A percentile compares a stretch with the other conserved stretches of the same genome.
phyloP scores from a whole-genome alignment of 139 green algal species.

The Tetradesmus obliquus region DNA sequence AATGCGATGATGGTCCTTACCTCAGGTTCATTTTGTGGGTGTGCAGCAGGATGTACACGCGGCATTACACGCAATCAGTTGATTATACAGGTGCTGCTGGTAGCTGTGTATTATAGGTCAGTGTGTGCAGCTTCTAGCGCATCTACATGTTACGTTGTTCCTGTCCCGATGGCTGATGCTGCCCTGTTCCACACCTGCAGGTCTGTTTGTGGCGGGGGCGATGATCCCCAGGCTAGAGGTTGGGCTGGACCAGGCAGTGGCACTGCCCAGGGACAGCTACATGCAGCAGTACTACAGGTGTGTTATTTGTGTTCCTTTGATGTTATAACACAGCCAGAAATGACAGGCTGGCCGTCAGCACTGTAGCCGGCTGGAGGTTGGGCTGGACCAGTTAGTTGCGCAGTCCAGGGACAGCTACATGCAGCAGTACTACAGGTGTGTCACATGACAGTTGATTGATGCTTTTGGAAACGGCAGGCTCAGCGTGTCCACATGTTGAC shows the following conservation, averaged over 20 bases:
- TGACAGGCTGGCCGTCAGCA: not conserved
- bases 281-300: conserved; percentile 89
- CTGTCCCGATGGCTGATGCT: too few relatives aligned
- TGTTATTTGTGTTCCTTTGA: not conserved
- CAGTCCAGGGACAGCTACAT: conserved; percentile 69
- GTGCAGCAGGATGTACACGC: too few relatives aligned
- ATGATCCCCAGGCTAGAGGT: conserved; percentile 56
- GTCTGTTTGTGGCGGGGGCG: conserved; percentile 44
- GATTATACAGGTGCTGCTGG: not conserved
- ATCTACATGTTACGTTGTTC: too few relatives aligned
- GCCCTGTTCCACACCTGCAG: too few relatives aligned
- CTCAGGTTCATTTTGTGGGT: too few relatives aligned
- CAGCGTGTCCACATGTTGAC: too few relatives aligned
- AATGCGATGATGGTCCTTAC: too few relatives aligned
- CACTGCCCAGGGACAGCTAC: conserved; percentile 91
- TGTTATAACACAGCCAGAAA: not conserved
- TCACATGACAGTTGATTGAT: too few relatives aligned
- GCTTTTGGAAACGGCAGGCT: too few relatives aligned
- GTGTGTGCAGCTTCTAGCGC: too few relatives aligned
- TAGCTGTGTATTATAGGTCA: not conserved
- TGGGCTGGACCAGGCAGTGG: conserved; percentile 90
- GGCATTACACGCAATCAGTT: too few relatives aligned
- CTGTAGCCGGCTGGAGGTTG: not conserved
- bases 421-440: conserved; percentile 83
- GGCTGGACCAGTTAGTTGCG: too few relatives aligned